Evolutionary conservation across 345 rosid genomes (phyloP).

Genomic region (Melastoma malabathricum): DNA sequence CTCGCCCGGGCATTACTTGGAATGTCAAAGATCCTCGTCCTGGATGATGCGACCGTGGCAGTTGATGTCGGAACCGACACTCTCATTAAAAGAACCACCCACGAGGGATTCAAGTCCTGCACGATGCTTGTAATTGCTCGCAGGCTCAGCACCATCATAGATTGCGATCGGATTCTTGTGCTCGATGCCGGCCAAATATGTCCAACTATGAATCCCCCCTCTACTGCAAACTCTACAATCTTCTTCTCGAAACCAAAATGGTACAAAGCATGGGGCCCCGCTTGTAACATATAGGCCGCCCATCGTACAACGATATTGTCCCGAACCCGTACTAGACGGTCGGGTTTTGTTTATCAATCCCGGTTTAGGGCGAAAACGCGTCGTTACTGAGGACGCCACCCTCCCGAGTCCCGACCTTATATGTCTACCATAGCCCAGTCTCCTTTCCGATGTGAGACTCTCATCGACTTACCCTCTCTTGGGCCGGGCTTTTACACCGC

Average conservation of each 20-base stretch:
- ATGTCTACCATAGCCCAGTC: too few species aligned
- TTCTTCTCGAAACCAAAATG: constrained; percentile 17
- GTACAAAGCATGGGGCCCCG: constrained; percentile 72
- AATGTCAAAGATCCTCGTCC: constrained; percentile 84
- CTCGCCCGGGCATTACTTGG: constrained; percentile 80
- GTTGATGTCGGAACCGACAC: constrained; percentile 90
- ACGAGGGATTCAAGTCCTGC: constrained; percentile 79
- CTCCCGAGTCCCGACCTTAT: too few species aligned
- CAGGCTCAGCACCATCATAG: constrained; percentile 74
- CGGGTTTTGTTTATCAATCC: too few species aligned
- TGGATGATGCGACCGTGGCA: constrained; percentile 94
- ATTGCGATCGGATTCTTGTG: constrained; percentile 64
- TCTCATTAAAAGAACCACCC: constrained; percentile 73
- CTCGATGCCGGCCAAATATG: constrained; percentile 80
- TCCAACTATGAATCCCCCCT: neutral
- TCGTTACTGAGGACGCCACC: too few species aligned
- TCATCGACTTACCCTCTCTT: too few species aligned
- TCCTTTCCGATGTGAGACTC: too few species aligned
- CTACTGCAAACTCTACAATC: neutral
- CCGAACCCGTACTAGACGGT: too few species aligned
- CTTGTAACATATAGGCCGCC: too few species aligned
- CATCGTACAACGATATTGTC: too few species aligned
- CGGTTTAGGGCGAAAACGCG: too few species aligned
- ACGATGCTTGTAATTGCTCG: constrained; percentile 89
- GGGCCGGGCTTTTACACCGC: too few species aligned